Evolutionary conservation across 1,284 basidiomycete genomes (phyloP), one percentile per base, ranked within the genome.

Genomic region (Irpex sp.): DNA sequence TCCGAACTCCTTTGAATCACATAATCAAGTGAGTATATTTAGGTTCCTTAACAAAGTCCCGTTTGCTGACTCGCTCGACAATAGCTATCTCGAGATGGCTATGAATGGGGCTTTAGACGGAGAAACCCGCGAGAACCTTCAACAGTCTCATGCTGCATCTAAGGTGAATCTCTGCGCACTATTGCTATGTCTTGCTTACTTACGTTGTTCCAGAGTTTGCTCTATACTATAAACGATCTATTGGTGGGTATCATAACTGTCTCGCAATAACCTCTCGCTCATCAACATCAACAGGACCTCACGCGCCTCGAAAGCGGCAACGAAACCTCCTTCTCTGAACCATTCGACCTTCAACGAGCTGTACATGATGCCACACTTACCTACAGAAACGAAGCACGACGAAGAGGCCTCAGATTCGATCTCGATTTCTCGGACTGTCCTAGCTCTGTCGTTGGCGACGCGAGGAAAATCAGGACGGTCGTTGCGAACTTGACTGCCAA

Each of bases 151-250:
- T 75, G 82, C 88, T 52, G 93, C 94, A 0, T 94, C 92, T 5
- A 93, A 93, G 78, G 88, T 86, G 52, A 72, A 65, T 9, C 19
- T 44, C 7, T 54, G 59, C 13, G 3, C 19, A 13, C 54, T 34
- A 36, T 60, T 54, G 52, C 47, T 54, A 58, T 57, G 62, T 62
- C 36, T 38, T 11, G 4, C 51, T 13, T 51, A 15, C 62, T 57
- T 55, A 37, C n/a, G 17, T 55, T 65, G 13, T 68, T 49, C 11
- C 31, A 86, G 85, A 86, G 84, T 68, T 77, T 94, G 34, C 75
- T 92, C 40, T 93, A 88, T 80, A 93, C 88, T 47, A 94, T 96
- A 74, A 95, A 96, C 72, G 93, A 96, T 74, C 78, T 96, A 36
- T 81, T 95, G 66, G 86, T 87, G 71, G 4, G 48, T 40, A 47